Evolutionary conservation across 129 eudicot species (phyloP), one percentile per base, ranked within the genome.

Genomic region (Kitagawia praeruptora): DNA sequence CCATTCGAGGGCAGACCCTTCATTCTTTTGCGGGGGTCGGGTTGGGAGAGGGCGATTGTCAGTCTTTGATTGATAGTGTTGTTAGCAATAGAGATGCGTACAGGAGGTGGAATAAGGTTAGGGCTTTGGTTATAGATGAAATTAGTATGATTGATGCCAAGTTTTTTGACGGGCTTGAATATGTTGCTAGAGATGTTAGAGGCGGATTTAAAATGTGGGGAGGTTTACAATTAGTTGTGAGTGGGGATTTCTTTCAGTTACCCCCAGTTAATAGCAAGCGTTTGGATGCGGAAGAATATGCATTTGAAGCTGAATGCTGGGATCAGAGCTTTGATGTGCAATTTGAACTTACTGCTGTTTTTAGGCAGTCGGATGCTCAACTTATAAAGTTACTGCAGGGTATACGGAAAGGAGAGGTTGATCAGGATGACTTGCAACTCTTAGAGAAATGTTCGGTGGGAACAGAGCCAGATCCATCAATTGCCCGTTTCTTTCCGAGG

Each of bases 301-400:
- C 91, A 5, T 89, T 89, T 63, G 91, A 89, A 77, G 91, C 93
- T 5, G 80, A 87, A 51, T 89, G 86, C 61, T 87, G 93, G 93
- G 72, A 76, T 51, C 63, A 41, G 13, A 83, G 86, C 73, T 89
- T 85, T 78, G 87, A 89, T 71, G 15, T 81, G 37, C 87, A 87
- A 72, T 80, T 87, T 34, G 86, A 76, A 78, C 89, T 89, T 12
- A 73, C 76, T 1, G 75, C 38, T 21, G 80, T 87, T 69, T 89
- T 87, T 58, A 85, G 93, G 69, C 93, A 89, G 63, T 74, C 86
- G 9, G 89, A 89, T 2, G 41, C 80, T 31, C 78, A 77, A 0
- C 78, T 85, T 23, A 51, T 89, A 25, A 86, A 82, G 28, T 44
- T 87, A 58, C 86, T 89, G 45, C 89, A 87, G 80, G 80, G 81